Evolutionary conservation across 2,329 filamentous ascomycete genomes (phyloP).

Genomic region (Apiospora marii): DNA sequence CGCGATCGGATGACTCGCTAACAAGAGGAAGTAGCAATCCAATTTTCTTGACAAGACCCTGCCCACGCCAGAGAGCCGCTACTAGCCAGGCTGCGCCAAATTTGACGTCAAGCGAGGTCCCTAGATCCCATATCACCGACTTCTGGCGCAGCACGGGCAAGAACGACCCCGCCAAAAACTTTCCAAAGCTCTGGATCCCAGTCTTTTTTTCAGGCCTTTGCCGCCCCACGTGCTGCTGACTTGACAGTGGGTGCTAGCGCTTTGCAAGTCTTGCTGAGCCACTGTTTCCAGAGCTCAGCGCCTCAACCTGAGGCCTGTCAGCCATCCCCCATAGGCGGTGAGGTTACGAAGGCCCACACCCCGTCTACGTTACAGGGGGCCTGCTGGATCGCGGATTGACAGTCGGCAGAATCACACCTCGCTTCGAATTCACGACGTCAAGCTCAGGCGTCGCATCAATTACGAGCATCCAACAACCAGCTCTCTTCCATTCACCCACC

Average conservation of each 20-base stretch:
- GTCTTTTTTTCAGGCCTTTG: neutral
- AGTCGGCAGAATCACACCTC: neutral
- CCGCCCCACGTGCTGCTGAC: conserved; percentile 5
- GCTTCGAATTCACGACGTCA: conserved; percentile 2
- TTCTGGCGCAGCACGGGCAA: neutral
- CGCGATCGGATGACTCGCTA: conserved; percentile 17
- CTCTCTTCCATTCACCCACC: neutral
- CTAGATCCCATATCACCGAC: neutral
- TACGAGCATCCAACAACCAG: neutral
- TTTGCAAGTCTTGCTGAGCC: neutral
- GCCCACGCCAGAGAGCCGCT: conserved; percentile 2
- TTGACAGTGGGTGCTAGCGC: neutral
- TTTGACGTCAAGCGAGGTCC: conserved; percentile 9
- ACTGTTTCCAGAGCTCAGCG: neutral
- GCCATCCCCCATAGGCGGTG: neutral
- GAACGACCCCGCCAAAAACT: conserved; percentile 17
- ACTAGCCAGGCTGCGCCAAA: conserved; percentile 16
- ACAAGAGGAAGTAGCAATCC: neutral
- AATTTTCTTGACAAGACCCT: conserved; percentile 16
- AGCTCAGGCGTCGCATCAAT: neutral
- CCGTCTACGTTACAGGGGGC: neutral
- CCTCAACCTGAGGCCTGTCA: neutral
- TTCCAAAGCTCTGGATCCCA: neutral
- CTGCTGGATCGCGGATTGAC: neutral
- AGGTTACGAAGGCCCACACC: neutral